phyloP scores from a whole-genome alignment of 139 green algal species.

The Spirogloea muscicola region DNA sequence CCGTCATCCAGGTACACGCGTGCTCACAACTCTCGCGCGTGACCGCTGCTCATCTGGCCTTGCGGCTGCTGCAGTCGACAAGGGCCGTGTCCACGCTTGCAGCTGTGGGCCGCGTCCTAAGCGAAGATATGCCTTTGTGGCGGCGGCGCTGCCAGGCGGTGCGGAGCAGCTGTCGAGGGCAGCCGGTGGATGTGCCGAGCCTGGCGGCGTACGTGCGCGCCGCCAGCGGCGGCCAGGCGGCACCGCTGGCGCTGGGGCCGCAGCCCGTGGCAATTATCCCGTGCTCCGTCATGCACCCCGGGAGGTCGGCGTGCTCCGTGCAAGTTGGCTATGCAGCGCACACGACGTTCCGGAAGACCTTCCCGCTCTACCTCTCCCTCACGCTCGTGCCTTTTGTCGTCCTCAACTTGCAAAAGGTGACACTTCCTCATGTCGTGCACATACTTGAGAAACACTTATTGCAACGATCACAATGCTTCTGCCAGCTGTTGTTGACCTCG shows the following conservation, averaged over 20 bases:
- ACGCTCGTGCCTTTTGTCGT: conserved; percentile 51
- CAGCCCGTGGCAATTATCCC: conserved; percentile 18
- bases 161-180: conserved; percentile 8
- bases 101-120: not conserved
- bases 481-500: no score
- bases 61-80: no score
- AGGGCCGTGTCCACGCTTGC: not conserved
- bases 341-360: conserved; percentile 52
- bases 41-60: not conserved
- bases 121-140: not conserved
- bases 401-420: conserved; percentile 51
- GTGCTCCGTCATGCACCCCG: conserved; percentile 49
- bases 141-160: conserved; percentile 20
- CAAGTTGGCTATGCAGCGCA: conserved; percentile 5
- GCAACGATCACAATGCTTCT: no score
- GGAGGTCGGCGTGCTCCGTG: conserved; percentile 13
- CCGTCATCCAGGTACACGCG: conserved; percentile 43
- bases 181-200: not conserved
- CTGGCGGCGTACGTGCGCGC: not conserved
- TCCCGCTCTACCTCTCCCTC: conserved; percentile 56
- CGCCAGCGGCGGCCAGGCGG: not conserved
- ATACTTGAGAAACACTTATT: no score
- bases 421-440: no score
- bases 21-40: not conserved
- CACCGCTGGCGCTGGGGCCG: not conserved